A percentile compares a stretch with the other conserved stretches of the same genome.
These are phyloP conservation scores for Ganoderma leucocontextum DNA, from an alignment of 1,284 basidiomycete genomes.

Conservation along the genomic window DNA sequence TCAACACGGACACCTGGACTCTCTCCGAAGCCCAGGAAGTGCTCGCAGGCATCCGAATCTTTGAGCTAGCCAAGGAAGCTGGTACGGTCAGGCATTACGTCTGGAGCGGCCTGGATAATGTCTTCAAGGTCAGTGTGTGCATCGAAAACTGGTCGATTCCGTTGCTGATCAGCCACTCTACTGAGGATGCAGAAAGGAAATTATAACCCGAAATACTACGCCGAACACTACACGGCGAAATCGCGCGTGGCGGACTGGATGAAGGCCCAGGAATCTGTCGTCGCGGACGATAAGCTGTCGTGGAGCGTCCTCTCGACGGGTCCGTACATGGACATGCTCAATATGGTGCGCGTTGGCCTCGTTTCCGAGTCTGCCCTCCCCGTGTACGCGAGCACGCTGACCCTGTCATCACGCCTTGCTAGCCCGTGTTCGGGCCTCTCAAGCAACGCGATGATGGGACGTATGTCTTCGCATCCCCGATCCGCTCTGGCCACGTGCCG, in stretches of 20 bases:
- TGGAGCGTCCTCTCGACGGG: conserved; percentile 52
- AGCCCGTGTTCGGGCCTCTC: conserved; percentile 40
- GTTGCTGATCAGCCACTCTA: too few relatives aligned
- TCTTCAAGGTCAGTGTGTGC: conserved; percentile 48
- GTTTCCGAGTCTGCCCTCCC: neutral
- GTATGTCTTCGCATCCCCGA: conserved; percentile 36
- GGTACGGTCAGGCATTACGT: conserved; percentile 52
- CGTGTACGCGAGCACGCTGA: neutral
- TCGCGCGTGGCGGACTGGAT: conserved; percentile 52
- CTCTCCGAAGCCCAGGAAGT: conserved; percentile 53
- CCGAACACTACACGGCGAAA: conserved; percentile 46
- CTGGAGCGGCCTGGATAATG: conserved; percentile 55
- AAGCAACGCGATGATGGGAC: conserved; percentile 41
- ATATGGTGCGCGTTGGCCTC: conserved; percentile 28
- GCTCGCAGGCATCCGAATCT: conserved; percentile 52
- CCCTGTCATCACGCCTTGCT: neutral
- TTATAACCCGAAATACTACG: conserved; percentile 43
- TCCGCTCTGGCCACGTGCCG: conserved; percentile 39
- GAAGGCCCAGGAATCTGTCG: conserved; percentile 47
- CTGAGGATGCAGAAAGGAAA: conserved; percentile 40
- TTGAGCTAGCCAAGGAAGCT: conserved; percentile 53
- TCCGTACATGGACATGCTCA: conserved; percentile 48
- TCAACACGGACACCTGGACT: conserved; percentile 56
- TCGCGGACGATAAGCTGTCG: conserved; percentile 44
- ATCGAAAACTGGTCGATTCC: neutral